A percentile compares a stretch with the other conserved stretches of the same genome.
phyloP scores from a whole-genome alignment of 345 rosid genomes.

The Syzygium aromaticum region DNA sequence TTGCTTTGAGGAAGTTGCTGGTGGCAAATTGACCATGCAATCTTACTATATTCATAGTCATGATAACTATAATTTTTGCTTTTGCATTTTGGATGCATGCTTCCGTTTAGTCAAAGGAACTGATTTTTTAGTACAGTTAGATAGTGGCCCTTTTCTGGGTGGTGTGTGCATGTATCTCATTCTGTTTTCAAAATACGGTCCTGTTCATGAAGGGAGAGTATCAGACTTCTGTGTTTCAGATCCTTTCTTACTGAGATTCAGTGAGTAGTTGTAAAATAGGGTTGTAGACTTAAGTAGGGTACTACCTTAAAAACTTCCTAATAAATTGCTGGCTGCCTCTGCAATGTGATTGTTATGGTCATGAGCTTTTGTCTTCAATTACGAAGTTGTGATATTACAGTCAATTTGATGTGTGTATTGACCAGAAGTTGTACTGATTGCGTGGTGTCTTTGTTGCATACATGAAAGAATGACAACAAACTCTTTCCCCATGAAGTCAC shows the following conservation, averaged over 20 bases:
- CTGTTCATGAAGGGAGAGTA: neutral
- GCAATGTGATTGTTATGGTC: neutral
- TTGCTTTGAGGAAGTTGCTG: neutral
- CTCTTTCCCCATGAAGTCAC: neutral
- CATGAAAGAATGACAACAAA: neutral
- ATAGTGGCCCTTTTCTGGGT: neutral
- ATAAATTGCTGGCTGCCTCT: neutral
- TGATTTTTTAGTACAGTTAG: neutral
- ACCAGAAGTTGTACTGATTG: neutral
- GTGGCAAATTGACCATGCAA: neutral
- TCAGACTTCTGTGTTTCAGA: neutral
- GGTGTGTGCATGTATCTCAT: neutral
- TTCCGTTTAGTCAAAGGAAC: neutral
- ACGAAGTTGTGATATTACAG: neutral
- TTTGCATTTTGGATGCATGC: neutral
- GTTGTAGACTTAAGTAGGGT: neutral
- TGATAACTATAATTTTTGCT: neutral
- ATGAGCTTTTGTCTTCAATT: neutral
- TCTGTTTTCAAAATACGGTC: neutral
- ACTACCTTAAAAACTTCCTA: neutral
- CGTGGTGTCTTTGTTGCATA: neutral
- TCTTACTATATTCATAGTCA: neutral
- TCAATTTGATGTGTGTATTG: neutral
- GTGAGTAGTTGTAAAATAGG: neutral
- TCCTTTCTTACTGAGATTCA: neutral